A percentile compares a stretch with the other conserved stretches of the same genome.
Evolutionary conservation across 257 asterid species (phyloP).

Genomic region (Haberlea rhodopensis): DNA sequence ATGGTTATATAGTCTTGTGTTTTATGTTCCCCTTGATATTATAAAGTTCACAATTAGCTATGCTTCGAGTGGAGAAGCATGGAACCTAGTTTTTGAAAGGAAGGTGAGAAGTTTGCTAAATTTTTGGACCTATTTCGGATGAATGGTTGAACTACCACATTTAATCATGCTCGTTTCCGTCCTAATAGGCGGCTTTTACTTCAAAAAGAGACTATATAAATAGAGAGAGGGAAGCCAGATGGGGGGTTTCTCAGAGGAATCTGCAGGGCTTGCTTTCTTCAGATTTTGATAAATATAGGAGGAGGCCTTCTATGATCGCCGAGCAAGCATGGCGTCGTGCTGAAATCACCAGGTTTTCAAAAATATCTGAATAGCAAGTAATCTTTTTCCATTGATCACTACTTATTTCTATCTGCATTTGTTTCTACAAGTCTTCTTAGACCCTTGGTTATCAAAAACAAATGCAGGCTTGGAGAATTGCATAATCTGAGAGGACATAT

Average conservation of each 20-base stretch:
- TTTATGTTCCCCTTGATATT: conserved; percentile 31
- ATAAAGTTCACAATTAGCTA: conserved; percentile 28
- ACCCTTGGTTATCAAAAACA: too few species aligned
- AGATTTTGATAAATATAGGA: conserved; percentile 25
- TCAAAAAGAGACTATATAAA: conserved; percentile 25
- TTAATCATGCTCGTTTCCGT: not conserved
- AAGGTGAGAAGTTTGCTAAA: conserved; percentile 24
- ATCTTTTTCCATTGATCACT: not conserved
- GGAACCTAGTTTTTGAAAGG: conserved; percentile 32
- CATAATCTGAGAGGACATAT: conserved; percentile 29
- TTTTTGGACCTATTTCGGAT: not conserved
- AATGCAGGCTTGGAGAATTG: conserved; percentile 30
- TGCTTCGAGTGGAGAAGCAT: conserved; percentile 35
- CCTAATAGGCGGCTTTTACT: conserved; percentile 29
- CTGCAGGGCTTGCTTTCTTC: conserved; percentile 18
- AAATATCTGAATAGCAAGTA: not conserved
- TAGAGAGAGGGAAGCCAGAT: conserved; percentile 29
- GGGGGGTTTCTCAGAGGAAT: conserved; percentile 28
- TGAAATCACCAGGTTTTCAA: conserved; percentile 31
- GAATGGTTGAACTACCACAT: not conserved
- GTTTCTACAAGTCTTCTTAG: not conserved
- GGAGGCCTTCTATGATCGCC: conserved; percentile 23
- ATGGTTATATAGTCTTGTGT: conserved; percentile 35
- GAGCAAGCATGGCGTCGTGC: conserved; percentile 38
- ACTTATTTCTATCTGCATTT: not conserved